Evolutionary conservation across 1,139 yeast species (phyloP), one percentile per base, ranked within the genome.

Genomic region (Kodamaea anthophila): DNA sequence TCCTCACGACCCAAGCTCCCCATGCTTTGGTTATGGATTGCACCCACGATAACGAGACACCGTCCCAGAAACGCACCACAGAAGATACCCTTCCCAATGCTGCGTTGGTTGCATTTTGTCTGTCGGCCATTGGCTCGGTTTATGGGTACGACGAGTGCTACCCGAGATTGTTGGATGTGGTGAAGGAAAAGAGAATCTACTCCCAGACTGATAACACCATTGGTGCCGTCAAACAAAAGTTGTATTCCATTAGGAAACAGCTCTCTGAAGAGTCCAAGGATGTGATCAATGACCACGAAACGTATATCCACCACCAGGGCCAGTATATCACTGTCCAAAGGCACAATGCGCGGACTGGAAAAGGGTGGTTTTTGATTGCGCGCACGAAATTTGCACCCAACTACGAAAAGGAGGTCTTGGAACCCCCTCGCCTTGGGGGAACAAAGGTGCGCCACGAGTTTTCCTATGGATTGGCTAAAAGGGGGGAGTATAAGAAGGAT

Each of bases 1-100:
- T 77, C 9, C 67, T 85, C 31, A 67, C 77, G 1, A 64, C 77
- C 6, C 73, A 79, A 24, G 77, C 79, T 9, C 94, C 95, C 3
- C 97, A 87, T 56, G 96, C 97, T 0, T 65, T 91, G 45, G 83
- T 91, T 47, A 88, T 91, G 96, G 98, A 91, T 53, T 88, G 96
- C 48, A 88, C 97, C 3, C 98, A 91, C 54, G 98, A 91, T 55
- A 91, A 91, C 49, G 93, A 86, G 55, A 80, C 77, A 21, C 95
- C 97, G 3, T 70, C 70, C 24, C 94, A 88, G 46, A 86, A 83
- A 58, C 74, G 97, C 51, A 87, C 96, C 0, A 81, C 86, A 1
- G 96, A 88, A 51, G 98, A 91, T 49, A 87, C 97, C 1, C 65
- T 91, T 29, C 94, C 96, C 9, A 91, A 82, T 43, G 96, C 96